Base-by-base conservation (phyloP, 176 grass and related monocot genomes). In the Pontederia crassipes region DNA sequence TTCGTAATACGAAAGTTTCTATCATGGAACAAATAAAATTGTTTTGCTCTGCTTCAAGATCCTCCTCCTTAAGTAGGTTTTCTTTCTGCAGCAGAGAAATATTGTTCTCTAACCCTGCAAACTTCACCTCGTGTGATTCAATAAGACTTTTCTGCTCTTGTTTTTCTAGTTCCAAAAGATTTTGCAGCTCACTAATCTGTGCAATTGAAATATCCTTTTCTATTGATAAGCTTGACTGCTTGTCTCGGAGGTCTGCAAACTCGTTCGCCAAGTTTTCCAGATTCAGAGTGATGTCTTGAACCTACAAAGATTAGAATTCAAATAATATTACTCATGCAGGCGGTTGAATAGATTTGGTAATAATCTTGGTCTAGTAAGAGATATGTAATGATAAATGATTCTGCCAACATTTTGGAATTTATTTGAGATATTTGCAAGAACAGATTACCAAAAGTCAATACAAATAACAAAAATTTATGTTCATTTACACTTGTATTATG, bases 181-280 rank as follows among this genome's bases (percentile, higher is more conserved):
- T 53, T 67, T 85, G 69, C 62, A 95, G 48, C 48, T 87, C 83
- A 62, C 62, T 89, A 46, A 77, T 29, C 79, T 83, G 81, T 77
- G 78, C 77, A 73, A 82, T 61, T 67, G 68, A 74, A 47, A 81
- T 55, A 87, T 92, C 61, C 57, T 77, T 98, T 54, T 92, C 84
- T 73, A 40, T 75, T 50, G 69, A 79, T 57, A 85, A 58, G 73
- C 66, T 78, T 45, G 74, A 81, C 35, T 83, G 55, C 24, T 79
- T 77, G 26, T 79, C 27, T 83, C 81, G 68, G 28, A 98, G 49
- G 51, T 79, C 58, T 0, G 77, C 69, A 61, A 79, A 82, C 69
- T 63, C 78, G 68, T 61, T 65, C 76, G 85, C 88, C 61, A 92
- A 60, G 61, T 65, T 60, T 74, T 89, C 79, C 79, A 79, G 70